These are phyloP conservation scores for Brassica incana DNA, from an alignment of 345 rosid genomes.

Conservation along the genomic window DNA sequence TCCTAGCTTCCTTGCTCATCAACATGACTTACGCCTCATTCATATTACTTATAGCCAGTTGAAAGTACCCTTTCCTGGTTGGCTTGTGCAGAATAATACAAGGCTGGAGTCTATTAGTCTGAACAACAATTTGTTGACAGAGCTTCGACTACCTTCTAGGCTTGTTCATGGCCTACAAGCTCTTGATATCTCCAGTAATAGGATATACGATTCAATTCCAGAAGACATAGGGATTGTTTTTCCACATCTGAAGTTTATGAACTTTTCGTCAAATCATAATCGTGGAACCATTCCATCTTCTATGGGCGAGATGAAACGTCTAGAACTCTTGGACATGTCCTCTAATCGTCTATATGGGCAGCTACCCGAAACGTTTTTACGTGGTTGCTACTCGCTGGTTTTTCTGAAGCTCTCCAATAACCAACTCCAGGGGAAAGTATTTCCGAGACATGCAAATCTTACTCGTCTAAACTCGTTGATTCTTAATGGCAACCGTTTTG, in stretches of 20 bases:
- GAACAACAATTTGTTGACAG: not conserved
- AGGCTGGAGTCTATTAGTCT: not conserved
- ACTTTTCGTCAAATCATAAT: slow-evolving; percentile 3
- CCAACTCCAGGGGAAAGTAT: not conserved
- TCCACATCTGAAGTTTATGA: not conserved
- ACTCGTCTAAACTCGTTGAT: rapidly evolving
- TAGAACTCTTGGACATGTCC: not conserved
- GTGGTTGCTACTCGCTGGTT: not conserved
- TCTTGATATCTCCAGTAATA: not conserved
- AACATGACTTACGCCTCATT: not conserved
- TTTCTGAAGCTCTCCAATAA: not conserved
- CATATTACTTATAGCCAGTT: slow-evolving; percentile 17
- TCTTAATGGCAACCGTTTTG: not conserved
- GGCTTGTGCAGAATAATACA: slow-evolving; percentile 34
- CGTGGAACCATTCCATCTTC: slow-evolving; percentile 20
- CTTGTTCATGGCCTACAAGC: slow-evolving; percentile 4
- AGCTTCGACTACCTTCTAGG: slow-evolving; percentile 10
- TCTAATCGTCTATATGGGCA: not conserved
- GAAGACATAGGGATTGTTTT: slow-evolving; percentile 17
- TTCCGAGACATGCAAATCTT: not conserved
- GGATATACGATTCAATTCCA: not conserved
- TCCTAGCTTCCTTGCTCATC: slow-evolving; percentile 11
- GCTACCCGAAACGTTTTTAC: not conserved
- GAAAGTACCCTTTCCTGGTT: slow-evolving; percentile 6
- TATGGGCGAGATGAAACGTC: slow-evolving; percentile 11